Conservation (phyloP, 306 rosid species). For the Hylodesmum podocarpum region DNA sequence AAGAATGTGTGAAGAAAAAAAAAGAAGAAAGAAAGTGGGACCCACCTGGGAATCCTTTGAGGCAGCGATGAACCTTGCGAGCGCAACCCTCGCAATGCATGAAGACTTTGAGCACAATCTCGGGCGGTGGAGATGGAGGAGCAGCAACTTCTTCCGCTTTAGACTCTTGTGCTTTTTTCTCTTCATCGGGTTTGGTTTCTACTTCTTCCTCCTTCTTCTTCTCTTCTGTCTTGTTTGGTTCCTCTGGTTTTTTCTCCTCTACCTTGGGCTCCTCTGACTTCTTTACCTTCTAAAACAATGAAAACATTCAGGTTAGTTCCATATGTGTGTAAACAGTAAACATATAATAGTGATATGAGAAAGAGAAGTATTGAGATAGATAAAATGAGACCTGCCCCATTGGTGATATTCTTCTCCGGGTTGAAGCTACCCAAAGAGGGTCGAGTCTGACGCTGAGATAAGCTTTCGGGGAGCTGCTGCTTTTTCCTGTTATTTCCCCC, state of each 20-base stretch:
- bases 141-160: constrained; percentile 20
- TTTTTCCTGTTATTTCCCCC: not conserved
- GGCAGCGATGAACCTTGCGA: constrained; percentile 73
- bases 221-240: constrained; percentile 29
- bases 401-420: not conserved
- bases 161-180: constrained; percentile 23
- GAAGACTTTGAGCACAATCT: constrained; percentile 70
- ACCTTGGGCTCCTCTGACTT: constrained; percentile 31
- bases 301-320: not conserved
- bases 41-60: constrained; percentile 71
- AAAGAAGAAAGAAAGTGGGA: not conserved
- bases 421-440: not conserved
- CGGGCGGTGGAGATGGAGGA: constrained; percentile 47
- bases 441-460: not conserved
- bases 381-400: constrained; percentile 70
- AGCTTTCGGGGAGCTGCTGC: not conserved
- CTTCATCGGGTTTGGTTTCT: constrained; percentile 14
- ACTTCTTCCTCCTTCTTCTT: not conserved
- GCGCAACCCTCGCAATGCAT: constrained; percentile 99
- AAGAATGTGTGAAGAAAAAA: too few species aligned
- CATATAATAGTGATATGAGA: not conserved
- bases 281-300: constrained; percentile 56
- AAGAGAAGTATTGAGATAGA: not conserved
- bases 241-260: constrained; percentile 43
- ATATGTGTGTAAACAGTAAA: not conserved